Conservation (phyloP, 2,329 filamentous ascomycete species). For the Calonectria leucothoes region DNA sequence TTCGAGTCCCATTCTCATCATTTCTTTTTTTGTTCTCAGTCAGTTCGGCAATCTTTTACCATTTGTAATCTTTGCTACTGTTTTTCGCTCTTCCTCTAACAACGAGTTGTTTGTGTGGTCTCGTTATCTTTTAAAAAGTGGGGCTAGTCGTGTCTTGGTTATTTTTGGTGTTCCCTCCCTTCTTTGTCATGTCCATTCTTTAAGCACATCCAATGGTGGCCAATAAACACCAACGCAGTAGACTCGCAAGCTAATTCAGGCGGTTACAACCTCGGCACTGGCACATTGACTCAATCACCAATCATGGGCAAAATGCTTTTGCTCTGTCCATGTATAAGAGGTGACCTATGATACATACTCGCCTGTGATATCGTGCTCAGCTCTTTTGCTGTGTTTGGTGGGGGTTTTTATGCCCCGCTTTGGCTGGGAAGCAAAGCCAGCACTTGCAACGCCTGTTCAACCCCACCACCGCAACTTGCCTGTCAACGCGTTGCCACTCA, state of each 20-base stretch:
- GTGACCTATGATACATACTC: background rate
- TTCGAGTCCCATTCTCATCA: background rate
- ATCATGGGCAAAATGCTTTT: no score
- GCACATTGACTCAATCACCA: no score
- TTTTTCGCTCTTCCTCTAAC: background rate
- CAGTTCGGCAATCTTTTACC: background rate
- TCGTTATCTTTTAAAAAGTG: no score
- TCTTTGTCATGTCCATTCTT: no score
- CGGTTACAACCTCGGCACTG: no score
- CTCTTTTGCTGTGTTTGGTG: background rate
- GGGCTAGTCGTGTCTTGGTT: no score
- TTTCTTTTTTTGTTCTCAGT: background rate
- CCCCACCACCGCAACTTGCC: slow-evolving; percentile 9
- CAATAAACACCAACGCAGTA: no score
- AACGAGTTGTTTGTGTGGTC: no score
- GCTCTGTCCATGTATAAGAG: no score
- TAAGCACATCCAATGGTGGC: no score
- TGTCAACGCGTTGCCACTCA: background rate
- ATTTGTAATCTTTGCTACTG: background rate
- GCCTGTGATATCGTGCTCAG: background rate
- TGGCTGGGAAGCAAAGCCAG: background rate
- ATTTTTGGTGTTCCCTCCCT: no score
- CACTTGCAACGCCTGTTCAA: slow-evolving; percentile 4
- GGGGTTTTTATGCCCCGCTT: slow-evolving; percentile 17
- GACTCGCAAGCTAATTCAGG: no score